A percentile compares a stretch with the other conserved stretches of the same genome.
Conservation (phyloP, 495 filamentous ascomycete species). For the Delitschia confertaspora region DNA sequence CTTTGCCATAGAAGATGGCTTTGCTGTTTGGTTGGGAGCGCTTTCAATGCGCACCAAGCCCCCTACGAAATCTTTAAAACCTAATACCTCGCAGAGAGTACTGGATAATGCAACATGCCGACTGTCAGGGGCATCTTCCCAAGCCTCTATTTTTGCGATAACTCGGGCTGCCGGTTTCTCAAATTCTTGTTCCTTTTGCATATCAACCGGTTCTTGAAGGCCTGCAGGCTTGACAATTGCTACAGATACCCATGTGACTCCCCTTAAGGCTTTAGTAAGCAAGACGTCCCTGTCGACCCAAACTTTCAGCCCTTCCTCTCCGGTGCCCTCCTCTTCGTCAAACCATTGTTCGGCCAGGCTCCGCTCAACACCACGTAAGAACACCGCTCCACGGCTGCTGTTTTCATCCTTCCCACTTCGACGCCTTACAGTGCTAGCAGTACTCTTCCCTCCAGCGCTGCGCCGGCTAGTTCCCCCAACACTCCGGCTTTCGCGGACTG, state of each 20-base stretch:
- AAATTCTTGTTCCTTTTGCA: slow-evolving; percentile 51
- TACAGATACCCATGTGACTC: slow-evolving; percentile 62
- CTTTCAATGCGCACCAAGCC: slow-evolving; percentile 78
- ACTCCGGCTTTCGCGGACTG: slow-evolving; percentile 55
- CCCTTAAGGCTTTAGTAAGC: slow-evolving; percentile 56
- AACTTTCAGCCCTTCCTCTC: slow-evolving; percentile 58
- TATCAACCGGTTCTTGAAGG: slow-evolving; percentile 64
- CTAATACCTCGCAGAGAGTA: slow-evolving; percentile 60
- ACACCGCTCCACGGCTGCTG: slow-evolving; percentile 28
- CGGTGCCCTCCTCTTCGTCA: slow-evolving; percentile 47
- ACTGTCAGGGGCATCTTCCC: slow-evolving; percentile 80
- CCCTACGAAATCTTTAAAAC: slow-evolving; percentile 66
- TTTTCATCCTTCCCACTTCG: slow-evolving; percentile 38
- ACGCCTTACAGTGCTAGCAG: slow-evolving; percentile 54
- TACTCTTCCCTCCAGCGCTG: slow-evolving; percentile 64
- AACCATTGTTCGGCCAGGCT: slow-evolving; percentile 60
- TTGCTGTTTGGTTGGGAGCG: slow-evolving; percentile 51
- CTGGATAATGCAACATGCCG: slow-evolving; percentile 70
- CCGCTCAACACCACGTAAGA: slow-evolving; percentile 66
- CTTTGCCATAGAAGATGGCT: slow-evolving; percentile 40
- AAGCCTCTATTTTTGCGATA: slow-evolving; percentile 62
- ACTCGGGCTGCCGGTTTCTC: slow-evolving; percentile 58
- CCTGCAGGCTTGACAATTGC: slow-evolving; percentile 73
- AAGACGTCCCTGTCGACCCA: slow-evolving; percentile 79
- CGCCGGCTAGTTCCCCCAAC: slow-evolving; percentile 59